phyloP scores from a whole-genome alignment of 2,329 filamentous ascomycete genomes.

The Aureobasidium sp. region DNA sequence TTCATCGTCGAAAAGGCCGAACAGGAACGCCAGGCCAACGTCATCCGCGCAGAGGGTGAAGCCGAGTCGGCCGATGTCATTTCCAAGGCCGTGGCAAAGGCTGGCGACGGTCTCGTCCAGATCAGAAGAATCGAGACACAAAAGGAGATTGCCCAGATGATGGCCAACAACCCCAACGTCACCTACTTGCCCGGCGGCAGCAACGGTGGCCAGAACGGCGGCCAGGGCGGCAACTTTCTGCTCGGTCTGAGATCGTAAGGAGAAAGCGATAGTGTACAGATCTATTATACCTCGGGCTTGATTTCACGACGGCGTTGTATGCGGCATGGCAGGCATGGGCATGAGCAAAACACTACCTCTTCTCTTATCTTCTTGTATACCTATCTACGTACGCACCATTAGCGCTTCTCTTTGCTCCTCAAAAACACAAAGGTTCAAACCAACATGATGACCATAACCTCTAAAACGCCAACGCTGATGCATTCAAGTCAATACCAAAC shows the following conservation, averaged over 20 bases:
- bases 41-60: constrained; percentile 96
- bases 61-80: constrained; percentile 96
- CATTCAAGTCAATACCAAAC: background rate
- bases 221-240: constrained; percentile 52
- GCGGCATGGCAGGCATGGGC: constrained; percentile 16
- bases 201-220: constrained; percentile 45
- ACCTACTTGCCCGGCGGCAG: constrained; percentile 79
- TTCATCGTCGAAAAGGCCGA: constrained; percentile 99
- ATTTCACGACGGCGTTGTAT: constrained; percentile 11
- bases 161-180: constrained; percentile 88
- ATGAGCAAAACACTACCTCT: constrained; percentile 14
- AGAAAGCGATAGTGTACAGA: background rate
- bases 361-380: constrained; percentile 15
- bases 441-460: too few relatives aligned
- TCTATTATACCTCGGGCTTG: constrained; percentile 5
- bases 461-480: constrained; percentile 11
- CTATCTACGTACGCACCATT: constrained; percentile 7
- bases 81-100: constrained; percentile 85
- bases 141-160: constrained; percentile 86
- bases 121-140: constrained; percentile 97
- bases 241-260: constrained; percentile 57
- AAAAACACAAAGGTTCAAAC: background rate
- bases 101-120: constrained; percentile 86
- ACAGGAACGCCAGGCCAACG: constrained; percentile 97
- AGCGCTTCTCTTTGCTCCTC: constrained; percentile 10